Evolutionary conservation across 2,329 filamentous ascomycete species (phyloP), one percentile per base, ranked within the genome.

Genomic region (Talaromyces albobiverticillius): DNA sequence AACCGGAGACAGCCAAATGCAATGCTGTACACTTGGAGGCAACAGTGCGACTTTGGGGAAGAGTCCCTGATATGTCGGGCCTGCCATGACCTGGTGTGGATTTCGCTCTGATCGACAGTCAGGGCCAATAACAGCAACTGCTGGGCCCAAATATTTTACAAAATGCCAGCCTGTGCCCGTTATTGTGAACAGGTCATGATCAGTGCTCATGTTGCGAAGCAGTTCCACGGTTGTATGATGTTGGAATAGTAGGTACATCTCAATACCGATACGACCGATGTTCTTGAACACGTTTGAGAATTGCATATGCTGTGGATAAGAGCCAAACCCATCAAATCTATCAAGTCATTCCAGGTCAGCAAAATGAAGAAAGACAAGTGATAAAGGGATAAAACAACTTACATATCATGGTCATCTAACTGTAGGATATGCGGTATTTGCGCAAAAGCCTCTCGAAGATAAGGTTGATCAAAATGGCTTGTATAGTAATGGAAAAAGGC

Each of bases 401-500:
- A 95, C 90, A 99, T 96, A 63, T 99, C 94, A 71, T 97, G 94
- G 65, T 97, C 94, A 66, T 99, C 92, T 51, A 99, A 85, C 67
- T 95, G 90, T 63, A 95, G 80, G 51, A 99, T 79, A 67, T 96
- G 92, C 38, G 94, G 94, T 58, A 99, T 96, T 75, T 99, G 94
- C 20, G 94, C 94, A 76, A 96, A 99, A 0, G 93, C 92, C 72
- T 99, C 94, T 57, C 94, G 81, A 61, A 99, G 72, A 71, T 95
- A 93, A 6, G 93, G 92, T 72, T 99, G 94, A 67, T 99, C 94
- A 68, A 99, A 97, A 71, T 97, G 93, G 62, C 91, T 96, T 1
- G 92, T 96, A 69, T 99, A 99, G 71, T 96, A 99, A 71, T 99
- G 94, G 72, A 99, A 99, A 75, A 96, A 99, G 7, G 94, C 92